Base-by-base conservation (phyloP, 139 green algal genomes). In the Coelastrella sp. region DNA sequence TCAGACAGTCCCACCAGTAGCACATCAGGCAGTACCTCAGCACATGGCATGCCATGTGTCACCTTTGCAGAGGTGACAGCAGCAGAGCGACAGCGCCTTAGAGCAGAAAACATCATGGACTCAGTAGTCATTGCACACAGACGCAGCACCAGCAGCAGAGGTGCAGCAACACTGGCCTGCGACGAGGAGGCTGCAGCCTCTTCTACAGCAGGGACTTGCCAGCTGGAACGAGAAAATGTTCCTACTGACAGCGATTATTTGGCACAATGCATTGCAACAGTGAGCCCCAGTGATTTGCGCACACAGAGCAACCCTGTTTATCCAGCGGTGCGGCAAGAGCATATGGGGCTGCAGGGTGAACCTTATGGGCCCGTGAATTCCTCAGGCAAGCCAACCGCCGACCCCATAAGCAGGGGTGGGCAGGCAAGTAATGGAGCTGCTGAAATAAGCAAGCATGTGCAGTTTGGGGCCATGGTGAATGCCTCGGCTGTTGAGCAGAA, bases 101-200 rank as follows among this genome's bases (percentile, higher is more conserved):
- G 70, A 8, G 82, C 65, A 65, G 63, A 15, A 27, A 87, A 78
- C 82, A 87, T 87, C 63, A 25, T 78, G 19, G 82, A 87, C 15
- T 87, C 82, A 19, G 82, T 87, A 15, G 6, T 87, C 82, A 87
- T 87, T 27, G 27, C 78, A 15, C 82, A 63, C 27, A 79, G 56
- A 14, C 49, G 17, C 7, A 24, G 10, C 0, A 20, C 65, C 11
- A 49, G 27, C 82, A 66, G 63, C 63, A 70, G 63, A 70, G 15
- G 12, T 70, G 35, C 35, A 49, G 35, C 35, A 49, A 49, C 63
- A 70, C 15, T 70, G 63, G 63, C 15, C 63, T 22, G 63, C 12
- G 63, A 17, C 63, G 12, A 14, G 63, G 63, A 70, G 63, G 12
- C 63, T 70, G 63, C 12, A 14, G 63, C 63, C 15, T 14, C 63